Evolutionary conservation across 768 basidiomycete genomes (phyloP), one percentile per base, ranked within the genome.

Genomic region (Psilocybe subaeruginosa): DNA sequence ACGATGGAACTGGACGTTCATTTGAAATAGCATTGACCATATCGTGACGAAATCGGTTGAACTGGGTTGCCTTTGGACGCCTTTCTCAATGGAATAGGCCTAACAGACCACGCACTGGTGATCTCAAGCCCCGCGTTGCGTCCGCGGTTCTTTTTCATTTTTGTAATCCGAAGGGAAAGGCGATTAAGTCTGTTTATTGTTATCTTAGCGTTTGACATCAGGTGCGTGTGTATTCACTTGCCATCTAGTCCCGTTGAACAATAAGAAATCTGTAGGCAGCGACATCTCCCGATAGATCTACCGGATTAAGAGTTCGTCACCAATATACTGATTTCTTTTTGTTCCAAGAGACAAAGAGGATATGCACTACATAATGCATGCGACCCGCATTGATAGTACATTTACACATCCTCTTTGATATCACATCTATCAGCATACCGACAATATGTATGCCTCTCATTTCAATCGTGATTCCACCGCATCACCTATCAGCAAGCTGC

Each of bases 401-500:
- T 2, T 23, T 67, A 61, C 69, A 61, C 61, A 31, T 54, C 52
- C 60, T 62, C 64, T 53, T 63, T 31, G 59, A 54, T 23, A 46
- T 54, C 33, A 48, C 48, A 35, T 56, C 53, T 23, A 35, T 30
- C n/a, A 54, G 41, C 46, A 53, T 35, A 45, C 58, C 56, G 31
- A 57, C 61, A 50, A 55, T 48, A 63, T 60, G 60, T 56, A 48
- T 37, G 49, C 66, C 60, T 64, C 54, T 49, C 56, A 52, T 58
- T 60, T 39, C 69, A 69, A 50, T 52, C 66, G 50, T 45, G 59
- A 65, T 56, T 60, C 17, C 23, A 41, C 58, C 53, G 46, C 65
- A 8, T 68, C 74, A 12, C 75, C 78, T 3, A 78, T 85, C 56
- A 66, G 74, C 64, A 70, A 62, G 23, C 80, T 88, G 27, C 86